Percentiles rank a stretch among this genome's conserved stretches.
These are phyloP conservation scores for Candida yuanshanica DNA, from an alignment of 805 yeast genomes.

Conservation along the genomic window DNA sequence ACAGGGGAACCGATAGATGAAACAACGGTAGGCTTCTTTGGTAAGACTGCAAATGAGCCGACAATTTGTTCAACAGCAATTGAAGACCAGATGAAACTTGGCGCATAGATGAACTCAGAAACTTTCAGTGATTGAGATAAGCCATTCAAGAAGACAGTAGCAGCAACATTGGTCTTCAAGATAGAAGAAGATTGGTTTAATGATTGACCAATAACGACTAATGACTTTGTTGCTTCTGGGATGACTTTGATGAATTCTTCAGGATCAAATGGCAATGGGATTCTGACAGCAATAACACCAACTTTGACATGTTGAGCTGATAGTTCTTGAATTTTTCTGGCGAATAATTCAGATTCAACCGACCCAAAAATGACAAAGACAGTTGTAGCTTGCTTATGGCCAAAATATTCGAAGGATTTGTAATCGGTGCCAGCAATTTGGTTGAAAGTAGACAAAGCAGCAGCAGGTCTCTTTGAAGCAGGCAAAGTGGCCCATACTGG, in stretches of 20 bases:
- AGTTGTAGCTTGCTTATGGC: conserved; percentile 54
- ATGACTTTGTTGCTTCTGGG: conserved; percentile 50
- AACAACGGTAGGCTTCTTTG: conserved; percentile 14
- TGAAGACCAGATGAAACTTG: conserved; percentile 52
- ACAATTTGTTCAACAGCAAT: conserved; percentile 45
- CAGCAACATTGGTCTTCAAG: conserved; percentile 67
- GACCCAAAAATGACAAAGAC: conserved; percentile 85
- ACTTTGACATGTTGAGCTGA: conserved; percentile 33
- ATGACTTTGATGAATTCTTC: conserved; percentile 51
- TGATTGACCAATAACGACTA: conserved; percentile 67
- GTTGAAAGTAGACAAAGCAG: conserved; percentile 48
- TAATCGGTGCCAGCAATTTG: conserved; percentile 46
- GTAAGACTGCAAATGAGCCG: conserved; percentile 33
- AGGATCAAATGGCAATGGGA: conserved; percentile 75
- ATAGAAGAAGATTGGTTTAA: conserved; percentile 31
- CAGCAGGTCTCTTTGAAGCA: conserved; percentile 33
- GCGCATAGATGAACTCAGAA: conserved; percentile 47
- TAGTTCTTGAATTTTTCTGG: conserved; percentile 35
- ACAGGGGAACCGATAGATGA: conserved; percentile 6
- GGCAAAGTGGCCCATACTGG: conserved; percentile 23
- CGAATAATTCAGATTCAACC: conserved; percentile 51
- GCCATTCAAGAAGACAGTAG: conserved; percentile 53
- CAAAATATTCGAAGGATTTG: conserved; percentile 65
- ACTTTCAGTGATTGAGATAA: conserved; percentile 30
- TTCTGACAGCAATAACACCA: conserved; percentile 67